These are phyloP conservation scores for Fonsecaea monophora DNA, from an alignment of 2,329 filamentous ascomycete genomes.

Conservation along the genomic window DNA sequence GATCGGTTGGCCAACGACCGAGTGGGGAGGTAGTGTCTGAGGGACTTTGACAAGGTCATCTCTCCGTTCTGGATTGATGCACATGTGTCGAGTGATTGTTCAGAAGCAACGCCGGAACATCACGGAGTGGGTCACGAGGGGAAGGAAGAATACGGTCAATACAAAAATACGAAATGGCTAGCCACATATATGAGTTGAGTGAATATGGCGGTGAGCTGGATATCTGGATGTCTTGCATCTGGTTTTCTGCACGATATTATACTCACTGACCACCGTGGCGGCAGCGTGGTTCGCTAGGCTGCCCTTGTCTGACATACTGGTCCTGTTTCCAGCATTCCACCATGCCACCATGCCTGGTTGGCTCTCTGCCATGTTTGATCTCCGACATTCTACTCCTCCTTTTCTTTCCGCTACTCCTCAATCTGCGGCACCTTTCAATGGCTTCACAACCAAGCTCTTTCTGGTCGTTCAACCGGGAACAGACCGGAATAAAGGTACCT, in stretches of 20 bases:
- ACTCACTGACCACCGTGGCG: too few species aligned
- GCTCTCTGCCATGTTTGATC: neutral
- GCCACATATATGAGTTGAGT: neutral
- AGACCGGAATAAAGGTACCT: neutral
- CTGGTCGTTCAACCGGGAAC: neutral
- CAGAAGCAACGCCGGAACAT: neutral
- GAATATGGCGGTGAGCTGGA: neutral
- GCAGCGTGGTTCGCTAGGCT: too few species aligned
- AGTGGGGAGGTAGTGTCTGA: neutral
- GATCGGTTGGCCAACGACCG: too few species aligned
- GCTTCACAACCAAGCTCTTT: neutral
- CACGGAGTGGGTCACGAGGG: neutral
- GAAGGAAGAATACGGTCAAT: neutral
- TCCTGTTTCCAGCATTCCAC: too few species aligned
- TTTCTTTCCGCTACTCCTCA: neutral
- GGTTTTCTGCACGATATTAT: too few species aligned
- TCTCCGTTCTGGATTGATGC: neutral
- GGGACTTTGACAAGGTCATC: neutral
- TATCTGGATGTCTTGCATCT: neutral
- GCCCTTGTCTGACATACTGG: too few species aligned
- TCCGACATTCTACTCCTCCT: neutral
- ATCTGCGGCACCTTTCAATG: neutral
- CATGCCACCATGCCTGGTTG: neutral
- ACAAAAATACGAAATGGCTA: neutral
- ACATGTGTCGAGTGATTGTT: neutral